phyloP scores from a whole-genome alignment of 495 filamentous ascomycete species.

The Xylaria nigripes region DNA sequence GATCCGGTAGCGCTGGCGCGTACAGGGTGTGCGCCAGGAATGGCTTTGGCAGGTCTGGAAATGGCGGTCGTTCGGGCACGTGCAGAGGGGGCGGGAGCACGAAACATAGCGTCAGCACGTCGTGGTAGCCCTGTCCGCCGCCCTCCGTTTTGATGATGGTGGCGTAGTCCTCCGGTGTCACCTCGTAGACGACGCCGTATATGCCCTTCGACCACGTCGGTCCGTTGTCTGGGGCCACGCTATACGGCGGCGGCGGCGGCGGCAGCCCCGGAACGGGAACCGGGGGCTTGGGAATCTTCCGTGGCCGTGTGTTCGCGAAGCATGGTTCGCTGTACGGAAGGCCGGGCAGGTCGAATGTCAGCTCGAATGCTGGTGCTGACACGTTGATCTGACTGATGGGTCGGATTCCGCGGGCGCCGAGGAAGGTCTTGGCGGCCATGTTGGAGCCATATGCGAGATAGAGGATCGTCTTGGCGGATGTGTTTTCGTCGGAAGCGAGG shows the following conservation, averaged over 20 bases:
- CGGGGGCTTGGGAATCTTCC: constrained; percentile 36
- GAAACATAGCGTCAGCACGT: constrained; percentile 70
- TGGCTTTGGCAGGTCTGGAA: constrained; percentile 32
- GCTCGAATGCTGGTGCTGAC: constrained; percentile 60
- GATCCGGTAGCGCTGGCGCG: constrained; percentile 31
- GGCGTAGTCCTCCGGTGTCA: constrained; percentile 70
- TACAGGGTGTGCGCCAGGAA: constrained; percentile 41
- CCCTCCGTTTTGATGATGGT: constrained; percentile 88
- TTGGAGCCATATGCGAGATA: constrained; percentile 98
- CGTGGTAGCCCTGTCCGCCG: constrained; percentile 70
- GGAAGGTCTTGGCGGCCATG: constrained; percentile 66
- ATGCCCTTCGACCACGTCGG: constrained; percentile 65
- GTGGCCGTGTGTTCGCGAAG: constrained; percentile 70
- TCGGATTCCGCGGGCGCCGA: constrained; percentile 62
- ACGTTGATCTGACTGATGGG: constrained; percentile 75
- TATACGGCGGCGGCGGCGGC: constrained; percentile 25
- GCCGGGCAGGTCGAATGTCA: constrained; percentile 81
- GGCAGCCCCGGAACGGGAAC: constrained; percentile 14
- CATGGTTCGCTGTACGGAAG: constrained; percentile 85
- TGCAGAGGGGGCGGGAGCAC: constrained; percentile 46
- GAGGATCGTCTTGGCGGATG: constrained; percentile 49
- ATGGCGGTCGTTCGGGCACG: constrained; percentile 35
- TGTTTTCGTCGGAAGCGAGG: constrained; percentile 14
- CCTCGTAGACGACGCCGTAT: constrained; percentile 90
- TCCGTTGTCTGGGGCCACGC: constrained; percentile 29